phyloP scores from a whole-genome alignment of 1,284 basidiomycete species.

The Schizophyllum commune region DNA sequence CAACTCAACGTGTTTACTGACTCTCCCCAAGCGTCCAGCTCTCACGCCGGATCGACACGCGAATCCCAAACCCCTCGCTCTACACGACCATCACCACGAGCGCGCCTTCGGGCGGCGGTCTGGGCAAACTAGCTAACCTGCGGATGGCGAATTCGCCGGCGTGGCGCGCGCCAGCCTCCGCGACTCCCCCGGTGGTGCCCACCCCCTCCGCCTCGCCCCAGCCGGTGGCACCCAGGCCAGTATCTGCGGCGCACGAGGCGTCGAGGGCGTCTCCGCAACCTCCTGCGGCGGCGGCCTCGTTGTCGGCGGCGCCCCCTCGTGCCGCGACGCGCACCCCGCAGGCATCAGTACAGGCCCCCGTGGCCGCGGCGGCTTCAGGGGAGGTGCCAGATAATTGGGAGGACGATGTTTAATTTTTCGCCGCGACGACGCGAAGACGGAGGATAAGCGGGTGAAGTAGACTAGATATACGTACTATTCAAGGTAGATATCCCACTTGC shows the following conservation, averaged over 20 bases:
- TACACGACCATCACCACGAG: slow-evolving; percentile 33
- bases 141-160: slow-evolving; percentile 20
- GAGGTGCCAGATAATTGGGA: slow-evolving; percentile 48
- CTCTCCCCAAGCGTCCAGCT: slow-evolving; percentile 57
- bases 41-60: slow-evolving; percentile 72
- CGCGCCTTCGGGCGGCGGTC: slow-evolving; percentile 28
- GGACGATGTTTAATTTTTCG: slow-evolving; percentile 29
- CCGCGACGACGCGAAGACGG: background rate
- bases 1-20: background rate
- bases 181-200: background rate
- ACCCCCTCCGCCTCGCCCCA: background rate
- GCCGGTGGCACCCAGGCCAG: background rate
- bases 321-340: slow-evolving; percentile 4
- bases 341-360: background rate
- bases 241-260: background rate
- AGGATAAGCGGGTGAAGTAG: background rate
- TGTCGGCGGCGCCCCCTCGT: slow-evolving; percentile 4
- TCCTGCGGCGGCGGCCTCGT: slow-evolving; percentile 6
- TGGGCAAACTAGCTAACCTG: slow-evolving; percentile 44
- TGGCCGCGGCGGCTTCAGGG: slow-evolving; percentile 6
- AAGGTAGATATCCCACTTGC: background rate
- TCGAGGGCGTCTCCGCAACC: slow-evolving; percentile 7
- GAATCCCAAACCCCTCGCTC: slow-evolving; percentile 64
- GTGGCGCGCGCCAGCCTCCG: slow-evolving; percentile 1
- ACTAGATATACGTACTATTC: background rate